phyloP scores from a whole-genome alignment of 495 filamentous ascomycete species.

The Parachaetomium inaequale region DNA sequence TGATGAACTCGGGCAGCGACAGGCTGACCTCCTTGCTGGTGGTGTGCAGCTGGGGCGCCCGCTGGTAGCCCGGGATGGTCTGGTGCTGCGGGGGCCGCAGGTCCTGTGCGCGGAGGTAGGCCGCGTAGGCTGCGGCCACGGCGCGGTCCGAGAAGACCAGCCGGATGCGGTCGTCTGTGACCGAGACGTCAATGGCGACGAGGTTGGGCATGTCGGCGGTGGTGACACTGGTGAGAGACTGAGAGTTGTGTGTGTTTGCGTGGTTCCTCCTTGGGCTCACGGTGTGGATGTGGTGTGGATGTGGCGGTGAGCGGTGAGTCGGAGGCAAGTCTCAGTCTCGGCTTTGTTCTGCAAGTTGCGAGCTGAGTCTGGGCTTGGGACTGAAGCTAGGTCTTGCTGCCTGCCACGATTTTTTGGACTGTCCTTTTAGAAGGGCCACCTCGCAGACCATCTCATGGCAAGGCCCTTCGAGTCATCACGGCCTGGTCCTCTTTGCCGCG shows the following conservation, averaged over 20 bases:
- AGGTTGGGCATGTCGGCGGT: slow-evolving; percentile 27
- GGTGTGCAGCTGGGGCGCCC: slow-evolving; percentile 21
- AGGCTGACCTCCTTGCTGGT: slow-evolving; percentile 29
- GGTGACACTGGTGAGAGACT: background rate
- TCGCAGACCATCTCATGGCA: background rate
- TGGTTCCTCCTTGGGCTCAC: background rate
- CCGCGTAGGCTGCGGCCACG: slow-evolving; percentile 30
- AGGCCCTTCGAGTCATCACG: slow-evolving; percentile 3
- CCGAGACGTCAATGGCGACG: slow-evolving; percentile 33
- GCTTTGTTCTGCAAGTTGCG: background rate
- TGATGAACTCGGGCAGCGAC: slow-evolving; percentile 30
- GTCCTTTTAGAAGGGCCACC: background rate
- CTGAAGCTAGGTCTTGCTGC: background rate
- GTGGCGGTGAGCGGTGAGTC: slow-evolving; percentile 15
- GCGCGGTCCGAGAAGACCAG: slow-evolving; percentile 34
- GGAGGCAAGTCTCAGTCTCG: background rate
- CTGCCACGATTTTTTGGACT: background rate
- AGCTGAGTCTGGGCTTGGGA: background rate
- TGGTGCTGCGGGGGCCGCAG: slow-evolving; percentile 16
- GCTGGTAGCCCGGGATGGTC: slow-evolving; percentile 23
- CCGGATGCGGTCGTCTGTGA: slow-evolving; percentile 29
- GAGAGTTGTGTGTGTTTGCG: background rate
- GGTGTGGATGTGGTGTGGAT: background rate
- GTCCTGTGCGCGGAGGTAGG: slow-evolving; percentile 29
- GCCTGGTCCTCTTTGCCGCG: background rate